Base-by-base conservation (phyloP, 164 flowering plant species). In the Chimonanthus praecox region DNA sequence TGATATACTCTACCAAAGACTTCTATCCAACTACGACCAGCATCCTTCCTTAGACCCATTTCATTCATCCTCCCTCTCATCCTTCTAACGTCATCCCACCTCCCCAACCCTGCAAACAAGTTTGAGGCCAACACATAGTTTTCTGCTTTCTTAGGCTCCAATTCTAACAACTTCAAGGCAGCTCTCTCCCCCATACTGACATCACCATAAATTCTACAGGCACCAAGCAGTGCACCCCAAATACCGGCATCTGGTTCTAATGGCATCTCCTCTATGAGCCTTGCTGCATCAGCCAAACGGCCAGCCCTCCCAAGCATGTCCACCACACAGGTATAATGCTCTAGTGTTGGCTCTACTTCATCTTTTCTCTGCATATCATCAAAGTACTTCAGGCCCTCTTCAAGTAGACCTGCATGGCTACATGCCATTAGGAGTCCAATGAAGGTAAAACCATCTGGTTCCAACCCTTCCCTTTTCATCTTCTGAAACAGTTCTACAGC, bases 251-350 rank as follows among this genome's bases (percentile, higher is more conserved):
- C 92, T 18, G 92, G 91, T 70, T 87, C 81, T 72, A 72, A 76
- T 9, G 85, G 83, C 92, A 90, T 84, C 70, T 80, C 80, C 48
- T 85, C 78, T 13, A 86, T 63, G 7, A 90, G 80, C 61, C 63
- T 77, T 58, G 80, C 58, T 21, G 95, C 91, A 49, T 85, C 85
- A 6, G 82, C 74, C 64, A 90, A 75, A 71, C 63, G 77, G 49
- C 92, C 92, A 58, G 89, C 87, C 63, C 92, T 83, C 43, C 88
- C 88, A 50, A 90, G 76, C 90, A 90, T 88, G 77, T 90, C 91
- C 10, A 88, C 85, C 13, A 85, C 83, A 77, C 92, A 87, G 43
- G 89, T 83, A 78, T 83, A 88, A 77, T 90, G 95, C 84, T 88
- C 86, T 47, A 86, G 60, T 70, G 80, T 80, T 66, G 89, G 89